Evolutionary conservation across 495 filamentous ascomycete genomes (phyloP).

Genomic region (Pseudoneurospora amorphoporcata): DNA sequence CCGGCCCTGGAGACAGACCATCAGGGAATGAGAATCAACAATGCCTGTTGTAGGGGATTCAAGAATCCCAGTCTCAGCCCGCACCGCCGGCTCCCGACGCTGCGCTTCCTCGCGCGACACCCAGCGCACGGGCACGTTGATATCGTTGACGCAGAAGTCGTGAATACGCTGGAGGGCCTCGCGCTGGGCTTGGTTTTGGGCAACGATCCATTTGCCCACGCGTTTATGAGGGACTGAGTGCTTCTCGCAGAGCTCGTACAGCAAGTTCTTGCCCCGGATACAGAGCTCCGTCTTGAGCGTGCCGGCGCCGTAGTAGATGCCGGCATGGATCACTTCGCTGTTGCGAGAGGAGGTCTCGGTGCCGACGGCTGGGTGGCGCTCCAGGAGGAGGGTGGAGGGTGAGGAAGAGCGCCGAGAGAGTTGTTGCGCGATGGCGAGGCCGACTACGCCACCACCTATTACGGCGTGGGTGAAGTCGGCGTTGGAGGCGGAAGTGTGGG

Average conservation of each 20-base stretch:
- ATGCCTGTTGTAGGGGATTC: slow-evolving; percentile 83
- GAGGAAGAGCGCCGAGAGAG: slow-evolving; percentile 47
- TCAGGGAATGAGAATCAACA: slow-evolving; percentile 74
- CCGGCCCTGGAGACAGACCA: slow-evolving; percentile 63
- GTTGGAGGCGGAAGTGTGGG: slow-evolving; percentile 16
- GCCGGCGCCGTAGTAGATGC: slow-evolving; percentile 74
- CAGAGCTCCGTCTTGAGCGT: slow-evolving; percentile 81
- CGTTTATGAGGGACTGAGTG: slow-evolving; percentile 60
- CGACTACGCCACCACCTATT: slow-evolving; percentile 85
- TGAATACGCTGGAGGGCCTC: slow-evolving; percentile 56
- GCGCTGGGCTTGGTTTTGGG: slow-evolving; percentile 63
- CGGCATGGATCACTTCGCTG: slow-evolving; percentile 94
- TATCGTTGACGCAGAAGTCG: slow-evolving; percentile 45
- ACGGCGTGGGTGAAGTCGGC: slow-evolving; percentile 83
- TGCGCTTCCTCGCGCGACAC: slow-evolving; percentile 50
- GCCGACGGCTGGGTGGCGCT: slow-evolving; percentile 66
- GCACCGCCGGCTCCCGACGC: slow-evolving; percentile 60
- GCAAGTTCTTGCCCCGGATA: slow-evolving; percentile 57
- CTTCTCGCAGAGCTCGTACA: slow-evolving; percentile 68
- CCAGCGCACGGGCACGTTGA: slow-evolving; percentile 67
- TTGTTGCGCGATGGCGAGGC: slow-evolving; percentile 74
- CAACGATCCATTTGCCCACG: slow-evolving; percentile 90
- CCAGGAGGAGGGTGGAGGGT: slow-evolving; percentile 64
- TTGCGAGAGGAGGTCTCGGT: slow-evolving; percentile 91
- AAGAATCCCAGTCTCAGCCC: slow-evolving; percentile 62